These are phyloP conservation scores for Astrephomene gubernaculifera DNA, from an alignment of 139 green algal genomes.

Conservation along the genomic window DNA sequence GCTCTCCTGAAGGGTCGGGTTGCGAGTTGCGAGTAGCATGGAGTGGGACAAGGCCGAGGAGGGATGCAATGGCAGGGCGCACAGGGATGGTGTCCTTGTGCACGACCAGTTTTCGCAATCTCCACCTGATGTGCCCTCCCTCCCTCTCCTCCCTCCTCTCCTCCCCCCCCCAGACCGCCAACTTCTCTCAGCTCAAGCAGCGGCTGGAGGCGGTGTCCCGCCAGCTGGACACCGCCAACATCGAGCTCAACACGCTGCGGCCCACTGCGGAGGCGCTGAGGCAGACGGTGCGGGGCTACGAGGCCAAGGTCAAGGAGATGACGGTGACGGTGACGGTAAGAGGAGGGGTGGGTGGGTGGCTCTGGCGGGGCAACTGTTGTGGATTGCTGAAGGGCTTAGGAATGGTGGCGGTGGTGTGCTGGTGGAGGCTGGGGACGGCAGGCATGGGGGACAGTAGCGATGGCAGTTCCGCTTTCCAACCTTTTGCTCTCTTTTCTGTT, in stretches of 20 bases:
- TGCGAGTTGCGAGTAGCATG: too few relatives aligned
- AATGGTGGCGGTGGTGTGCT: too few relatives aligned
- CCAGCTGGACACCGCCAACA: slow-evolving; percentile 25
- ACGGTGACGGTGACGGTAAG: slow-evolving; percentile 5
- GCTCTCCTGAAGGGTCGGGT: too few relatives aligned
- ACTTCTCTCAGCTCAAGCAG: neutral
- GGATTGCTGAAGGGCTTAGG: too few relatives aligned
- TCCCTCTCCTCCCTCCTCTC: neutral
- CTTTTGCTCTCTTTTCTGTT: too few relatives aligned
- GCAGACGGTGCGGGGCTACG: neutral
- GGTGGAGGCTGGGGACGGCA: too few relatives aligned
- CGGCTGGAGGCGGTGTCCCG: neutral
- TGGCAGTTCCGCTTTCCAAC: too few relatives aligned
- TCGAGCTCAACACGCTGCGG: slow-evolving; percentile 13
- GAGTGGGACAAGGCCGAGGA: too few relatives aligned
- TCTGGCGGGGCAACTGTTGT: neutral
- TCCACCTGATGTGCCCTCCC: neutral
- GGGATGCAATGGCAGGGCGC: too few relatives aligned
- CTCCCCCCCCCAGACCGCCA: slow-evolving; percentile 24
- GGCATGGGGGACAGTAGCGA: too few relatives aligned
- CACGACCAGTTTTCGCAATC: too few relatives aligned
- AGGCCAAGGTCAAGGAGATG: slow-evolving; percentile 26
- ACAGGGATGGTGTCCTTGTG: too few relatives aligned
- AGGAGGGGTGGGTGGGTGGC: neutral
- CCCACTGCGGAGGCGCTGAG: neutral